Evolutionary conservation across 805 yeast species (phyloP), one percentile per base, ranked within the genome.

Genomic region (Yamadazyma sp.): DNA sequence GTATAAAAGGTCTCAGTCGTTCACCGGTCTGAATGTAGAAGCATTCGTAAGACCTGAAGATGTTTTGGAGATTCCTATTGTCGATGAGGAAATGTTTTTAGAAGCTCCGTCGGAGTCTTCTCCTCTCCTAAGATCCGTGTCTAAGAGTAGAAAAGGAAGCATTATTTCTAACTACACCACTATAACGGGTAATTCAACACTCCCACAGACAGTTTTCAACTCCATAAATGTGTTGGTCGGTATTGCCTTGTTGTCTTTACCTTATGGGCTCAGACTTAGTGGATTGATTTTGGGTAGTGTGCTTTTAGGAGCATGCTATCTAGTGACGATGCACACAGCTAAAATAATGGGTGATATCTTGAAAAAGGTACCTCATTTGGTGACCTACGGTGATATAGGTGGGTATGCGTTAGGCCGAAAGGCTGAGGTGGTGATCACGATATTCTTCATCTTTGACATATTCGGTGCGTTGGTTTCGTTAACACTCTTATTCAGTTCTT

Each of bases 191-290:
- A 44, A 42, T 46, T 76, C 82, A 6, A 85, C 93, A 0, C 79
- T 78, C 0, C 78, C 83, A 1, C 87, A 82, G 52, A 81, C 88
- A 0, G 62, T 79, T 12, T 78, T 82, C 63, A 81, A 81, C 53
- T 73, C 83, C 10, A 74, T 84, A 33, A 85, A 85, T 54, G 84
- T 84, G 0, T 61, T 85, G 19, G 78, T 85, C 46, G 95, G 95
- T 0, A 75, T 85, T 25, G 93, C 91, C 1, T 67, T 85, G 34
- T 66, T 85, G 29, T 81, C 93, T 0, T 64, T 85, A 33, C 90
- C 95, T 0, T 64, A 80, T 44, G 95, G 84, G 1, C 59, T 85
- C 38, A 72, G 68, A 46, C 69, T 79, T 30, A 71, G 89, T 1
- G 95, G 95, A 3, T 78, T 88, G 82, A 48, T 78, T 2, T 40